phyloP scores from a whole-genome alignment of 345 rosid genomes.

The Geranium brycei region DNA sequence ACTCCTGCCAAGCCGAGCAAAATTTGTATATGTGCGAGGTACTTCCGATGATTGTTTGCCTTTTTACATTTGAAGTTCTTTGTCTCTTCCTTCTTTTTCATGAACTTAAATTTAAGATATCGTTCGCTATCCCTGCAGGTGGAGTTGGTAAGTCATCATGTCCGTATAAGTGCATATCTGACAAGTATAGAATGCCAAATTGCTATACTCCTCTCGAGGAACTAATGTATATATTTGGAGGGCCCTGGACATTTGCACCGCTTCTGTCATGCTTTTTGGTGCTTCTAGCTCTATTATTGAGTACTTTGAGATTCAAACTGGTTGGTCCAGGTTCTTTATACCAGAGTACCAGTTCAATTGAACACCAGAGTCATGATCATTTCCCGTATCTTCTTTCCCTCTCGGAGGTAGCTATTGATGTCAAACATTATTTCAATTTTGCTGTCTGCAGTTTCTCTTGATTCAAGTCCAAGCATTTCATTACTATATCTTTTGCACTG shows the following conservation, averaged over 20 bases:
- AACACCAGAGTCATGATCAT: constrained; percentile 48
- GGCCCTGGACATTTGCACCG: constrained; percentile 70
- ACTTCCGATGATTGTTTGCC: constrained; percentile 6
- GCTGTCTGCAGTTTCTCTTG: not conserved
- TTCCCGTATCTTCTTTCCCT: constrained; percentile 84
- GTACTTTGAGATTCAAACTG: constrained; percentile 57
- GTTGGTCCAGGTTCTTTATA: constrained; percentile 45
- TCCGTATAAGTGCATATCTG: constrained; percentile 83
- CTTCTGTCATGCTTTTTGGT: constrained; percentile 55
- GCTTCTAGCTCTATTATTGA: constrained; percentile 55
- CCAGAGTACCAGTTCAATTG: constrained; percentile 40
- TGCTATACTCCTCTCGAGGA: constrained; percentile 96
- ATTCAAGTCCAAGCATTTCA: too few species aligned
- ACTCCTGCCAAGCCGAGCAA: constrained; percentile 71
- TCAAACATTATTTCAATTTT: constrained; percentile 7
- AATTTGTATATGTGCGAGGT: constrained; percentile 80
- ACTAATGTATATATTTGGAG: constrained; percentile 78
- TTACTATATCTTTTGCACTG: too few species aligned
- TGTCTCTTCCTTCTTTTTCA: constrained; percentile 6
- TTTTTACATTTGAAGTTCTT: constrained; percentile 5
- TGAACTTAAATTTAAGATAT: constrained; percentile 13
- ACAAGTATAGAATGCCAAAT: constrained; percentile 88
- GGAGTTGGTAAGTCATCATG: constrained; percentile 58
- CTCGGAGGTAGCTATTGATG: constrained; percentile 50
- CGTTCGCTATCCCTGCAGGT: constrained; percentile 37